These are phyloP conservation scores for Mycena crocata DNA, from an alignment of 768 basidiomycete genomes.

Conservation along the genomic window DNA sequence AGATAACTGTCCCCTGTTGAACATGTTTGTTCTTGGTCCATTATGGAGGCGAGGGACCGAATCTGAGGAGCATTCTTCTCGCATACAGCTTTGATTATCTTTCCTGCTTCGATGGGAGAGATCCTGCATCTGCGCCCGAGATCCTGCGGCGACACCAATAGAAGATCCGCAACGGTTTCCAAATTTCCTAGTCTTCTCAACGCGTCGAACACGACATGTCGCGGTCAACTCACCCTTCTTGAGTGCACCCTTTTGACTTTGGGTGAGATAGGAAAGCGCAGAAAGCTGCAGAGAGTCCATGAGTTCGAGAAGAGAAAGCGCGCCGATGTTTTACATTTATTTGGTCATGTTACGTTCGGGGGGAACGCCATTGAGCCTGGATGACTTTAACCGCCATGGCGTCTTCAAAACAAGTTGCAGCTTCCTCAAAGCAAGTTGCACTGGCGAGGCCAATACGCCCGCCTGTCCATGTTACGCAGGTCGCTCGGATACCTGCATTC, in stretches of 20 bases:
- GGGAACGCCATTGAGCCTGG: background rate
- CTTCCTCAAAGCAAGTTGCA: too few relatives aligned
- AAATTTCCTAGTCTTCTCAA: conserved; percentile 57
- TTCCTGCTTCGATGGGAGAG: conserved; percentile 59
- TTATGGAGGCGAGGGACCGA: conserved; percentile 53
- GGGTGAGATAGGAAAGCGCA: conserved; percentile 38
- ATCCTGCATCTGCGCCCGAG: conserved; percentile 68
- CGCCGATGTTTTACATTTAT: background rate
- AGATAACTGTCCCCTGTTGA: conserved; percentile 81
- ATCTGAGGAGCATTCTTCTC: conserved; percentile 53
- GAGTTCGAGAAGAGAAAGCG: background rate
- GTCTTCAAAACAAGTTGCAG: conserved; percentile 49
- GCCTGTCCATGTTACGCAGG: conserved; percentile 54
- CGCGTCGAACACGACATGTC: background rate
- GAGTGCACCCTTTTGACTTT: conserved; percentile 47
- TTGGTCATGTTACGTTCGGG: background rate
- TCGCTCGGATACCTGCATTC: conserved; percentile 80
- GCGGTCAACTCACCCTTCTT: conserved; percentile 47
- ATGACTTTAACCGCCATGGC: conserved; percentile 36
- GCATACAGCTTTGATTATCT: conserved; percentile 64
- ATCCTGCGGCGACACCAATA: conserved; percentile 62
- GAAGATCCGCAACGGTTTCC: conserved; percentile 58
- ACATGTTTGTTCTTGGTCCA: conserved; percentile 59
- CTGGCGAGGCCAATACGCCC: conserved; percentile 36
- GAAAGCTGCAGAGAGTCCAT: conserved; percentile 30